Percentiles rank a stretch among this genome's conserved stretches.
phyloP scores from a whole-genome alignment of 805 yeast species.

The Lipomyces sp. region DNA sequence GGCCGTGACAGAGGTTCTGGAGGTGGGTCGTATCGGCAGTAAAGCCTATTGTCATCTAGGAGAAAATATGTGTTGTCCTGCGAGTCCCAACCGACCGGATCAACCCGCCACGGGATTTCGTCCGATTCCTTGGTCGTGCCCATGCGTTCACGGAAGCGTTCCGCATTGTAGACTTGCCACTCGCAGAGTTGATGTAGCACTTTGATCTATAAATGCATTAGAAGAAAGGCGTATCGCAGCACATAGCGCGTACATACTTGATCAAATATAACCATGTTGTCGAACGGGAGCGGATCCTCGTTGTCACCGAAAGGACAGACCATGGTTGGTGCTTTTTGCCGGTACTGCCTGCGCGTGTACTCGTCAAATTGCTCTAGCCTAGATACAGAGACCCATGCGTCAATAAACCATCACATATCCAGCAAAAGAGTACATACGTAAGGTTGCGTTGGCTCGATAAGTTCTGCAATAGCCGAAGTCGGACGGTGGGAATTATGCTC shows the following conservation, averaged over 20 bases:
- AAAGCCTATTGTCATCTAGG: constrained; percentile 47
- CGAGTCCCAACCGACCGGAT: constrained; percentile 43
- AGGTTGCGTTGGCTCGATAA: constrained; percentile 32
- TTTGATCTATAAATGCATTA: constrained; percentile 11
- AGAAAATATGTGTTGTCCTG: constrained; percentile 42
- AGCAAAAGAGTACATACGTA: constrained; percentile 19
- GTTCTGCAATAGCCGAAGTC: constrained; percentile 31
- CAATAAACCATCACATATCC: background rate
- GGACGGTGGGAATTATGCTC: constrained; percentile 32
- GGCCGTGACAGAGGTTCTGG: constrained; percentile 17
- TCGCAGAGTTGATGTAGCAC: constrained; percentile 30
- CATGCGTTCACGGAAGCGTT: constrained; percentile 39
- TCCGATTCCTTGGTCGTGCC: constrained; percentile 35
- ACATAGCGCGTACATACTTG: constrained; percentile 19
- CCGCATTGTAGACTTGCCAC: constrained; percentile 33
- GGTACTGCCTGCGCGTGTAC: constrained; percentile 35
- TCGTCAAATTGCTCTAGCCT: constrained; percentile 35
- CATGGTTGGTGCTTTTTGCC: constrained; percentile 24
- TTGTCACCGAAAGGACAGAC: constrained; percentile 33
- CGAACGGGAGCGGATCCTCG: constrained; percentile 23
- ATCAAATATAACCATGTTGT: constrained; percentile 27
- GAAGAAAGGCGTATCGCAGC: too few relatives aligned
- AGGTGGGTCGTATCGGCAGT: constrained; percentile 32
- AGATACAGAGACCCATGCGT: background rate
- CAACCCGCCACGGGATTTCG: constrained; percentile 40